Conservation (phyloP, 768 basidiomycete species). For the Scleroderma bovista region DNA sequence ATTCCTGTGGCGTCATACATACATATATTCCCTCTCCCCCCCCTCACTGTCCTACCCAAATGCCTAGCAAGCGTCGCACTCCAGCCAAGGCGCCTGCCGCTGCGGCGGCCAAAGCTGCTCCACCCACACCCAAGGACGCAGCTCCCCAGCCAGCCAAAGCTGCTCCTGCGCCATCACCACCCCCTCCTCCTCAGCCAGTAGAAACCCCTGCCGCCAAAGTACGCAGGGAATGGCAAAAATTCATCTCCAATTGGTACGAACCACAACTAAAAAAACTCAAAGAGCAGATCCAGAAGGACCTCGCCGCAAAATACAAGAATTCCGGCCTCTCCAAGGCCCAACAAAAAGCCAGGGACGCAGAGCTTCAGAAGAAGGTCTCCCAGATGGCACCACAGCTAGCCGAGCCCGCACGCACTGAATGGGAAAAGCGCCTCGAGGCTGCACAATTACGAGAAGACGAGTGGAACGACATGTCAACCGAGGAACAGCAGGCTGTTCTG, state of each 20-base stretch:
- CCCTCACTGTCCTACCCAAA: background rate
- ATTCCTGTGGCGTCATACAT: slow-evolving; percentile 14
- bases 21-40: slow-evolving; percentile 2
- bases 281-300: slow-evolving; percentile 27
- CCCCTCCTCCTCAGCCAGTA: slow-evolving; percentile 13
- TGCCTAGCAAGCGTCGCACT: slow-evolving; percentile 28
- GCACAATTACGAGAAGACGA: slow-evolving; percentile 25
- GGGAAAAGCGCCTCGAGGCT: slow-evolving; percentile 28
- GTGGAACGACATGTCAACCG: slow-evolving; percentile 26
- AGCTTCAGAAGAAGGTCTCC: slow-evolving; percentile 21
- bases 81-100: slow-evolving; percentile 12
- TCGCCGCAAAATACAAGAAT: slow-evolving; percentile 27
- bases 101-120: slow-evolving; percentile 4
- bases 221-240: slow-evolving; percentile 26
- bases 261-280: slow-evolving; percentile 23
- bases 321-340: slow-evolving; percentile 19
- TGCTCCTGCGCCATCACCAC: slow-evolving; percentile 2
- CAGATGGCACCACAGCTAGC: slow-evolving; percentile 18
- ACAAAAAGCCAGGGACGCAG: slow-evolving; percentile 24
- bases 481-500: slow-evolving; percentile 28
- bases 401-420: slow-evolving; percentile 27
- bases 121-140: slow-evolving; percentile 11
- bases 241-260: slow-evolving; percentile 25
- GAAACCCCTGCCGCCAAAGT: slow-evolving; percentile 21
- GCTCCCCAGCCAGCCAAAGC: slow-evolving; percentile 7